Evolutionary conservation across 208 protist species (phyloP), one percentile per base, ranked within the genome.

Genomic region (Crithidia mellificae): DNA sequence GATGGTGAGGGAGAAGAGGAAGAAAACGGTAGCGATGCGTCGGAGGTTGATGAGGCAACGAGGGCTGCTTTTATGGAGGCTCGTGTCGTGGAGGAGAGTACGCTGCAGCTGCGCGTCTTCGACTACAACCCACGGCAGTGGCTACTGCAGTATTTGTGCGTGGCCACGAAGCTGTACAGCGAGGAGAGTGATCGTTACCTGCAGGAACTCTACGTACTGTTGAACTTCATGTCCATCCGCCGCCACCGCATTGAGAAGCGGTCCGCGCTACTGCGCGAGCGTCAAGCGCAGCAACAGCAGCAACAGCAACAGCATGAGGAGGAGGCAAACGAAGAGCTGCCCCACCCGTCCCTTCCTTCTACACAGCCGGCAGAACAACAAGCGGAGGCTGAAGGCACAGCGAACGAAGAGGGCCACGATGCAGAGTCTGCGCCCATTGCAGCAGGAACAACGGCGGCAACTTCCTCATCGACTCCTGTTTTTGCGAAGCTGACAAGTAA

Each of bases 51-150:
- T 38, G 9, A 2, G 22, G 6, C 7, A 27, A 2, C 5, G 2
- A 32, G 25, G 1, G 27, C 6, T 14, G 50, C 27, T 6, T 22
- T 51, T 27, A n/a, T 36, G 1, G 29, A 49, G 0, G 41, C 56
- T 7, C 56, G 58, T 6, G 19, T 64, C 1, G 27, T 2, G 44
- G 22, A 39, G 46, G 58, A 54, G 20, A 43, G 46, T 30, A 43
- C 41, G 29, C 6, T 64, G 58, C 58, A 64, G 58, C 44, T 64
- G 22, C 58, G 27, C 44, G 25, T 54, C 11, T 64, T 64, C 30
- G 58, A 64, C 30, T 29, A 43, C 58, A 38, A 64, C 44, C 58
- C 58, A 39, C 41, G 46, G 20, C 30, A 53, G 30, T 64, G 58
- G 58, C 17, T 53, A 46, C 46, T 64, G 19, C 30, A 39, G 6